These are phyloP conservation scores for Priceomyces fermenticarens DNA, from an alignment of 805 yeast genomes.

Conservation along the genomic window DNA sequence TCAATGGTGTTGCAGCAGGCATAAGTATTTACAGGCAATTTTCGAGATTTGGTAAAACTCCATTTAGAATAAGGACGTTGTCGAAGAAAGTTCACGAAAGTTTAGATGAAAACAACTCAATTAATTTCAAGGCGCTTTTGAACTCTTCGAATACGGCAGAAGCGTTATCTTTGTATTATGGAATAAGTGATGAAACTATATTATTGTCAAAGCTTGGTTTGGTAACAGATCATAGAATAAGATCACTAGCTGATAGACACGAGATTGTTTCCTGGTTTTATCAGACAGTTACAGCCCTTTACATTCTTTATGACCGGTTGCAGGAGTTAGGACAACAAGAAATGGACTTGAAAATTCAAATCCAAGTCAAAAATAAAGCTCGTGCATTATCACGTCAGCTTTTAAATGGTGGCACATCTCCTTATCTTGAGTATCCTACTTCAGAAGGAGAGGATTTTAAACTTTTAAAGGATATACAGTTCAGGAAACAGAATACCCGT, in stretches of 20 bases:
- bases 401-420: conserved; percentile 23
- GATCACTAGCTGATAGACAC: conserved; percentile 47
- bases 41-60: conserved; percentile 67
- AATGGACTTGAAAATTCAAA: conserved; percentile 52
- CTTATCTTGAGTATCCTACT: conserved; percentile 5
- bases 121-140: conserved; percentile 2
- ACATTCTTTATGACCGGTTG: conserved; percentile 46
- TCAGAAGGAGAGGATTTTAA: conserved; percentile 5
- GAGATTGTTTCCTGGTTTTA: conserved; percentile 69
- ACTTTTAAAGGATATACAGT: conserved; percentile 29
- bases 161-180: conserved; percentile 56
- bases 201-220: conserved; percentile 55
- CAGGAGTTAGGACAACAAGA: conserved; percentile 45
- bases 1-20: conserved; percentile 44
- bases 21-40: conserved; percentile 62
- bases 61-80: conserved; percentile 49
- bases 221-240: conserved; percentile 33
- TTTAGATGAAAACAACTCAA: conserved; percentile 2
- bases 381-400: conserved; percentile 40
- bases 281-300: conserved; percentile 57
- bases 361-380: conserved; percentile 59
- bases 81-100: conserved; percentile 23
- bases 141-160: conserved; percentile 47
- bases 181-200: conserved; percentile 61
- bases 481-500: conserved; percentile 33